Conservation (phyloP, 2,329 filamentous ascomycete species). For the Plectosphaerella plurivora region DNA sequence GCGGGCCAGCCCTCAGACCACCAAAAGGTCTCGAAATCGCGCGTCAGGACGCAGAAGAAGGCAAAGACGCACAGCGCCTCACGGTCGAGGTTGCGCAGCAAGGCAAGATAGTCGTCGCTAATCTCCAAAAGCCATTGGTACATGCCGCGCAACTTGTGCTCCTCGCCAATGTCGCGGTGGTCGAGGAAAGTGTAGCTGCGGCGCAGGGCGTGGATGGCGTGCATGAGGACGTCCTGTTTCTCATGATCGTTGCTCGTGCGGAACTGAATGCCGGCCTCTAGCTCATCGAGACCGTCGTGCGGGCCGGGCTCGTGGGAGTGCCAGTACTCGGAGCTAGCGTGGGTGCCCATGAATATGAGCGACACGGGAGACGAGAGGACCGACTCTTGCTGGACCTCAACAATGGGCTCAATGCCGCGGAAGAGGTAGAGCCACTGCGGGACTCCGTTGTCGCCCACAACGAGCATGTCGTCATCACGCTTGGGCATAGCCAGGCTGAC, state of each 20-base stretch:
- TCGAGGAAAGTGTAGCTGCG: conserved; percentile 4
- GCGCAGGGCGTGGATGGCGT: neutral
- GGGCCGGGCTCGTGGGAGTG: neutral
- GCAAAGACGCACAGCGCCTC: conserved; percentile 9
- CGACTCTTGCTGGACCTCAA: conserved; percentile 8
- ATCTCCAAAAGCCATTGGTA: conserved; percentile 6
- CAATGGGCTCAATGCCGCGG: conserved; percentile 8
- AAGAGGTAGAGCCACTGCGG: conserved; percentile 13
- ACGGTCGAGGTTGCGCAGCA: conserved; percentile 1
- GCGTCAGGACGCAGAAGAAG: conserved; percentile 5
- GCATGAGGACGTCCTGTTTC: neutral
- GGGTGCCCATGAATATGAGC: conserved; percentile 5
- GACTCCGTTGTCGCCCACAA: conserved; percentile 10
- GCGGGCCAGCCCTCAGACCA: conserved; percentile 9
- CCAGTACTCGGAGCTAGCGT: neutral
- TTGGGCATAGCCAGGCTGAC: conserved; percentile 9
- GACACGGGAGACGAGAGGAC: conserved; percentile 3
- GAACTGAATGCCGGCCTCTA: conserved; percentile 2
- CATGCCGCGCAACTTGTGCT: conserved; percentile 3
- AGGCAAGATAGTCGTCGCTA: conserved; percentile 3
- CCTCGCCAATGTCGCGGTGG: neutral
- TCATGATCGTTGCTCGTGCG: neutral
- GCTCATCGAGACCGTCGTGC: neutral
- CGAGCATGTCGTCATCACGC: conserved; percentile 11
- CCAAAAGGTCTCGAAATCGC: conserved; percentile 7